Base-by-base conservation (phyloP, 2,329 filamentous ascomycete species). In the Pyrenophora seminiperda region DNA sequence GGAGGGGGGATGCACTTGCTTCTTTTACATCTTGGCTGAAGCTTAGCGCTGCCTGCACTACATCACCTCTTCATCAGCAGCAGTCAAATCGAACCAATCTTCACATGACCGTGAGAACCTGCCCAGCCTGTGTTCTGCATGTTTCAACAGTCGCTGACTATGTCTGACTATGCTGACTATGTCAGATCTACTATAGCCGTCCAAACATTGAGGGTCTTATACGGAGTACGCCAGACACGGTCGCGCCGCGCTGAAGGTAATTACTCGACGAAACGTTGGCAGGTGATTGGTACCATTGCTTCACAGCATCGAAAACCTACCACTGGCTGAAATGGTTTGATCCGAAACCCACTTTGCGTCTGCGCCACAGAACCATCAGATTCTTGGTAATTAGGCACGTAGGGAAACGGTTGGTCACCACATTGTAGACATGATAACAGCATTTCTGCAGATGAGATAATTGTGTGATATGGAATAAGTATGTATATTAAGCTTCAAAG, bases 301-400 rank as follows among this genome's bases (percentile, higher is more conserved):
- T 58, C 47, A 69, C 22, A 69, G 40, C 66, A 69, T 72, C 53
- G 64, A 39, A 50, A 58, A 71, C 10, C 78, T 82, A 9, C 83
- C 83, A 58, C 77, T 81, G 1, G 79, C 81, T 54, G 76, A 79
- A 15, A 86, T 76, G 0, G 76, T 76, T 67, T 85, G 82, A 11
- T 83, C 83, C 2, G 77, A 70, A 29, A 73, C 65, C 70, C 70
- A 73, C 27, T 67, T 66, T 17, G 66, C 66, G 40, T 79, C 75
- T 51, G 76, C 74, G 4, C 78, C 75, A 13, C 80, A 80, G 49
- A 87, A 62, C 72, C 77, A 31, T 63, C 9, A 63, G 50, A 31
- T 11, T 17, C 33, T 22, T 37, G 15, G 2, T 38, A 20, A n/a
- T n/a, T n/a, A n/a, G n/a, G n/a, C n/a, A n/a, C n/a, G n/a, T n/a